phyloP scores from a whole-genome alignment of 192 early-diverging fungal genomes.

The Mortierella alpina region DNA sequence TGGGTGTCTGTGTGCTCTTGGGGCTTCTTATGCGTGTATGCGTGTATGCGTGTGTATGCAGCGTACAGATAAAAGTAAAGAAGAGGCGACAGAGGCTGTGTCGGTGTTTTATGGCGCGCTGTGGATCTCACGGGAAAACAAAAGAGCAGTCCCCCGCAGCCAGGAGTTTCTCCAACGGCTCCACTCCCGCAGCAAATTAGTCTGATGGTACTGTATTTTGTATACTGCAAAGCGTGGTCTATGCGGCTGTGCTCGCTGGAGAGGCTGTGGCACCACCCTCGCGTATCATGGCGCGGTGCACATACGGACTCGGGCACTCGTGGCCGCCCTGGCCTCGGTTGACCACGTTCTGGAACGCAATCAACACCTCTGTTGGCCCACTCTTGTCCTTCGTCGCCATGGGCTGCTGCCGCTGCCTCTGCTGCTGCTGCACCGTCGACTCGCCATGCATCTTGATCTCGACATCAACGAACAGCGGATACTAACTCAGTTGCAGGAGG shows the following conservation, averaged over 20 bases:
- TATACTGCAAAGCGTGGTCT: too few species aligned
- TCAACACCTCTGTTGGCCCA: slow-evolving; percentile 30
- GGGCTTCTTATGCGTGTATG: too few species aligned
- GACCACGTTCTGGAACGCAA: slow-evolving; percentile 45
- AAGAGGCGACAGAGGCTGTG: neutral
- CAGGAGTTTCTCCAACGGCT: neutral
- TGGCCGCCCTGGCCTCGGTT: neutral
- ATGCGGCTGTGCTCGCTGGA: too few species aligned
- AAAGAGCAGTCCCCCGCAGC: slow-evolving; percentile 29
- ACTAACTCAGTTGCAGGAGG: neutral
- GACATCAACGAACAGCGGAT: slow-evolving; percentile 55
- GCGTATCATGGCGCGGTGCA: slow-evolving; percentile 14
- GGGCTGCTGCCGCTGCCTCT: neutral
- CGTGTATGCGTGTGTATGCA: too few species aligned
- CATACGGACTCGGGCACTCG: slow-evolving; percentile 11
- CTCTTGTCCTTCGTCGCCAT: neutral
- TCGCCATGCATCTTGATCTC: slow-evolving; percentile 52
- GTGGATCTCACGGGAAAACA: neutral
- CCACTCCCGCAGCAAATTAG: neutral
- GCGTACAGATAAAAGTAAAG: too few species aligned
- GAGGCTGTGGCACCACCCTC: neutral
- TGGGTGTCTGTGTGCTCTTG: neutral
- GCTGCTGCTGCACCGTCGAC: neutral
- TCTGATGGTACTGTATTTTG: too few species aligned
- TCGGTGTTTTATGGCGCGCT: neutral